Evolutionary conservation across 768 basidiomycete species (phyloP).

Genomic region (Lactarius tabidus): DNA sequence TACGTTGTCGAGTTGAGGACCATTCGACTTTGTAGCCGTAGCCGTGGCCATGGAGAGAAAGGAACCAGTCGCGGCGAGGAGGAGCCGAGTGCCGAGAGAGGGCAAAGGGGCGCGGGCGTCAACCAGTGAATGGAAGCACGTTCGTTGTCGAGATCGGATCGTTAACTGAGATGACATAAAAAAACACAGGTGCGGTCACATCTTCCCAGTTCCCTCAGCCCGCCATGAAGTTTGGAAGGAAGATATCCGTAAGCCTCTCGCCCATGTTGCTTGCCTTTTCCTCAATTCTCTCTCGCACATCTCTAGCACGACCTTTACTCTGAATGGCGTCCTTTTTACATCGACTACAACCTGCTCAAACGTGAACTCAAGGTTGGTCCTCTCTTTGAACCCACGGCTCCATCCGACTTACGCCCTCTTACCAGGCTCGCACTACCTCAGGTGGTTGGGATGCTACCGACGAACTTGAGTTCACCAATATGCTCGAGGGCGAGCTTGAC

Average conservation of each 20-base stretch:
- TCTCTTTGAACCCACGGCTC: background rate
- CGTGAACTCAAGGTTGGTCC: slow-evolving; percentile 76
- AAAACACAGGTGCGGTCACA: background rate
- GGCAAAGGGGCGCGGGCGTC: background rate
- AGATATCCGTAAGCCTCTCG: slow-evolving; percentile 54
- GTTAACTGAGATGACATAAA: slow-evolving; percentile 11
- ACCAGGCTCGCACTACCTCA: slow-evolving; percentile 47
- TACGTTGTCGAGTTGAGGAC: slow-evolving; percentile 24
- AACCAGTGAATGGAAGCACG: slow-evolving; percentile 14
- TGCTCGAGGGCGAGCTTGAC: slow-evolving; percentile 83
- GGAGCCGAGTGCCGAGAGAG: background rate
- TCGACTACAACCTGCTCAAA: slow-evolving; percentile 87
- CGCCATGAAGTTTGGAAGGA: slow-evolving; percentile 77
- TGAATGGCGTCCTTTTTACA: slow-evolving; percentile 89
- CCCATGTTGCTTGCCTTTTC: slow-evolving; percentile 12
- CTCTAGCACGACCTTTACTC: slow-evolving; percentile 76
- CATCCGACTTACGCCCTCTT: background rate
- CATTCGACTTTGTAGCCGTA: slow-evolving; percentile 13
- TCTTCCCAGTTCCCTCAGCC: background rate
- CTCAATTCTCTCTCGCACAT: background rate
- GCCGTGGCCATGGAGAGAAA: slow-evolving; percentile 14
- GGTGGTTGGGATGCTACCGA: slow-evolving; percentile 70
- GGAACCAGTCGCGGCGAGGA: background rate
- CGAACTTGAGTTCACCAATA: slow-evolving; percentile 74
- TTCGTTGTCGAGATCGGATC: slow-evolving; percentile 8